Evolutionary conservation across 305 asterid species (phyloP).

Genomic region (Stenogyne calaminthoides): DNA sequence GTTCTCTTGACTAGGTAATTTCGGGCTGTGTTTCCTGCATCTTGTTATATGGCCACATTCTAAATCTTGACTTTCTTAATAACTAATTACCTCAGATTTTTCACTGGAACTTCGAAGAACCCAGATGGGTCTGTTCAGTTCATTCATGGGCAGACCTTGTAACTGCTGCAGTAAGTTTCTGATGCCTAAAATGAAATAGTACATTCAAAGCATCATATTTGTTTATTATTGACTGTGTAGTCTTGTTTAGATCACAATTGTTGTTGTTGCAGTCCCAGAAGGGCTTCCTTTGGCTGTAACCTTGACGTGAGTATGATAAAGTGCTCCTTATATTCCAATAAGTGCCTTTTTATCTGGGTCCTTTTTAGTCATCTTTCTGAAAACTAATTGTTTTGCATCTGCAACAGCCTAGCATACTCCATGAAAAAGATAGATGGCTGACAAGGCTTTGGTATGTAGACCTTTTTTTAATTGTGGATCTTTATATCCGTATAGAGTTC

Average conservation of each 20-base stretch:
- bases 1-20: constrained; percentile 76
- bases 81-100: constrained; percentile 52
- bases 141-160: constrained; percentile 72
- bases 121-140: constrained; percentile 81
- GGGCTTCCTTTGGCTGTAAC: constrained; percentile 99
- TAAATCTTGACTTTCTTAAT: constrained; percentile 15
- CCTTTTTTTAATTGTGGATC: not conserved
- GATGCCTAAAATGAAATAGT: constrained; percentile 27
- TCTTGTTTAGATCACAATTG: constrained; percentile 83
- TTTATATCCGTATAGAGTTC: constrained; percentile 9
- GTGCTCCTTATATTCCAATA: not conserved
- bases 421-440: constrained; percentile 99
- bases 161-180: constrained; percentile 86
- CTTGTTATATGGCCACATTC: constrained; percentile 20
- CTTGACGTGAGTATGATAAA: constrained; percentile 68
- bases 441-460: constrained; percentile 85
- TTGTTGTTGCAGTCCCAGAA: constrained; percentile 98
- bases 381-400: constrained; percentile 25
- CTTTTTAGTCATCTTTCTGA: constrained; percentile 24
- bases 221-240: constrained; percentile 39
- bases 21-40: constrained; percentile 11
- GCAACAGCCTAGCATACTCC: constrained; percentile 87
- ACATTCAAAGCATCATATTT: constrained; percentile 19
- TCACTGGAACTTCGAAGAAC: constrained; percentile 77
- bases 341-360: too few species aligned